A percentile compares a stretch with the other conserved stretches of the same genome.
Evolutionary conservation across 306 rosid species (phyloP).

Genomic region (Hippophae tibetana): DNA sequence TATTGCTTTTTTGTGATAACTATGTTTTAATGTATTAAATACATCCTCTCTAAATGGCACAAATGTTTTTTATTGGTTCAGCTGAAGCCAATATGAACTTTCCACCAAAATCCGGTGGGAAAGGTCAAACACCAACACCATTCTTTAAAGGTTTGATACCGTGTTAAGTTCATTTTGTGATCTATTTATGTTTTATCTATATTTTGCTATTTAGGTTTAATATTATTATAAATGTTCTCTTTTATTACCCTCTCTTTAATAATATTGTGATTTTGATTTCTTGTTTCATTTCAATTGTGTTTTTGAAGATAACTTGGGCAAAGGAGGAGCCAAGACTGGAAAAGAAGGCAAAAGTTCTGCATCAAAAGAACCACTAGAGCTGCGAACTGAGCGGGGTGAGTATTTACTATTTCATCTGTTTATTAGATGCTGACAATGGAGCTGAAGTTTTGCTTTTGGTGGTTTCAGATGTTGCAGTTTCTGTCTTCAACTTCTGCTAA

Average conservation of each 20-base stretch:
- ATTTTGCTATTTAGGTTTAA: background rate
- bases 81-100: constrained; percentile 21
- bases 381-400: constrained; percentile 53
- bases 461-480: too few species aligned
- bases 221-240: background rate
- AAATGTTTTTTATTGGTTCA: constrained; percentile 17
- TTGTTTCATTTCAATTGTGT: constrained; percentile 10
- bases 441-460: too few species aligned
- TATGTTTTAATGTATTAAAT: background rate
- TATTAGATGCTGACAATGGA: too few species aligned
- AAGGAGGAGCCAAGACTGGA: constrained; percentile 42
- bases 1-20: constrained; percentile 5
- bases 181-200: constrained; percentile 6
- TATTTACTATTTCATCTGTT: constrained; percentile 6
- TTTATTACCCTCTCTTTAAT: constrained; percentile 11
- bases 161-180: background rate
- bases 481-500: too few species aligned
- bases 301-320: constrained; percentile 27
- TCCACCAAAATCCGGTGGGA: constrained; percentile 30
- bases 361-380: constrained; percentile 44
- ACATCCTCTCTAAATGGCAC: constrained; percentile 3
- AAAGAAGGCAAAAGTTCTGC: constrained; percentile 32
- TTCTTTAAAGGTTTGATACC: constrained; percentile 26
- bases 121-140: constrained; percentile 20
- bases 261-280: background rate